Evolutionary conservation across 2,329 filamentous ascomycete genomes (phyloP), one percentile per base, ranked within the genome.

Genomic region (Diaporthe sp.): DNA sequence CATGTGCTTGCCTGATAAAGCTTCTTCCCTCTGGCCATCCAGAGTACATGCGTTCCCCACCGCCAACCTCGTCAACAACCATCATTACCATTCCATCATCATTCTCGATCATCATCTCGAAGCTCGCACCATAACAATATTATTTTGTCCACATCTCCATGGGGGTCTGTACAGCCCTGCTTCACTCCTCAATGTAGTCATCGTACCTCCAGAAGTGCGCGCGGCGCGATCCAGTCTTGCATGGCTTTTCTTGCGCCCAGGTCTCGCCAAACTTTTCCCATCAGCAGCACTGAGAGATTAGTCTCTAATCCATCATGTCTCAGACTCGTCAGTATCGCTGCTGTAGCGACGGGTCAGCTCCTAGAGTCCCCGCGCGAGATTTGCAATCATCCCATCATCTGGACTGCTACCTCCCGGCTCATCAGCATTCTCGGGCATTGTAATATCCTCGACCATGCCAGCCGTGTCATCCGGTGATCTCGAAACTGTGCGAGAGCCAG

Each of bases 381-480:
- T 15, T 1, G 17, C 37, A 42, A n/a, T 4, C 12, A 25, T 15
- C 28, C 37, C 62, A 10, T 31, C 25, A 4, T 46, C 42, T 42
- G 31, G 10, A 9, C 37, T 1, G n/a, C 4, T n/a, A 2, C 22
- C 12, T 28, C 6, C 58, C 6, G 1, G 37, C 22, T 42, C 4
- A 10, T n/a, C 12, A 25, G 58, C 12, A 4, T n/a, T 28, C 0
- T 67, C 28, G 2, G 39, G 7, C n/a, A 28, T 7, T 22, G 15
- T 1, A 0, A 19, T 0, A 13, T 49, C 17, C 19, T 67, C 10
- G 9, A 10, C 12, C 6, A 1, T 17, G 9, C 19, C 28, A 8
- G 25, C 19, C 8, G 12, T 44, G 2, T 2, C 3, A 2, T 67
- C 19, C 4, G 44, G 7, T 3, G 15, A 31, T 3, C 1, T 9